Evolutionary conservation across 352 stramenopile genomes (phyloP), one percentile per base, ranked within the genome.

Genomic region (Elongisporangium anandrum): DNA sequence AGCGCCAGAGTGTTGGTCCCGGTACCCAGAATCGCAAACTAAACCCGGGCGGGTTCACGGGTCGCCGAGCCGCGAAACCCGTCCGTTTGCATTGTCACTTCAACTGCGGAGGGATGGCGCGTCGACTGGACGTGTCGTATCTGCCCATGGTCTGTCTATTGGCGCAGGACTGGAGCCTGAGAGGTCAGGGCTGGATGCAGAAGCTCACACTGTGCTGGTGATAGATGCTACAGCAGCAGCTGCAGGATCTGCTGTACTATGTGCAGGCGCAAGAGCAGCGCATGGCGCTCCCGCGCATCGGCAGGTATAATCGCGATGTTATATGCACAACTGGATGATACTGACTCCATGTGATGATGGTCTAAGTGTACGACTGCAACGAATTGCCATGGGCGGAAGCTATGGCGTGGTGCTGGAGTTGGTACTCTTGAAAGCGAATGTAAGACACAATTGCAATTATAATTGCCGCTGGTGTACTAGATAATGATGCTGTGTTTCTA

Each of bases 231-330:
- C 78, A 88, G 56, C 75, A 88, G 63, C 78, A 92, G 55, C 57
- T 92, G 19, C 76, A 87, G 26, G 82, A 90, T 59, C 60, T 92
- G 53, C 41, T 87, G 47, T 57, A 80, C 56, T 74, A 73, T 52
- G 68, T 74, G 22, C 63, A 85, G 56, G 66, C 70, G 29, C 75
- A 87, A 54, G 75, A 72, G 34, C 72, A 86, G 38, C 58, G 62
- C 48, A 66, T 70, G 56, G 54, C 63, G 51, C 52, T 92, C 5
- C 79, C 79, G 3, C 82, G 80, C 41, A 70, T 92, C 38, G 78
- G 88, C 59, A 87, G 69, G 82, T 88, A 21, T n/a, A n/a, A n/a
- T n/a, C n/a, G n/a, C n/a, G n/a, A n/a, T n/a, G n/a, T 22, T 10
- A 20, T 34, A 20, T 20, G 23, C 21, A 8, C 2, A 3, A 34